Evolutionary conservation across 768 basidiomycete genomes (phyloP), one percentile per base, ranked within the genome.

Genomic region (Crepidotus variabilis): DNA sequence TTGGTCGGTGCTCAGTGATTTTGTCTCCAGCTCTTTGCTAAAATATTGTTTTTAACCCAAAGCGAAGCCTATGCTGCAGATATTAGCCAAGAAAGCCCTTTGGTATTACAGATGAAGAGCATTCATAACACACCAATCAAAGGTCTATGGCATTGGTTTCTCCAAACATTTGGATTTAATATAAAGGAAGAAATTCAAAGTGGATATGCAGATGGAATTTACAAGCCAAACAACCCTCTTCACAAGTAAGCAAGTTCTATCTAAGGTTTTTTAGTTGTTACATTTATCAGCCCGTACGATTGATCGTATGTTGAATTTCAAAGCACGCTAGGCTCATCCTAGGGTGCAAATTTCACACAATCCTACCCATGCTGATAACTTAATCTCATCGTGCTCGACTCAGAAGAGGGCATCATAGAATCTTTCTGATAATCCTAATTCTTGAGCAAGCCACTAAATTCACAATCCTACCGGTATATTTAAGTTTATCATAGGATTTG

Each of bases 81-180:
- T 1, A 47, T 69, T 20, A 65, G 65, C 45, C 23, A 24, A 0
- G 52, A 57, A 0, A 68, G 55, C 39, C 67, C 64, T 20, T 56
- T 65, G 0, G 52, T 58, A 18, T 50, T 62, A 4, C 58, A 62
- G 14, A 32, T 70, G 35, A 56, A 51, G 28, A 67, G 65, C 39
- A 55, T 62, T 5, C 61, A 65, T 28, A 69, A 69, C 50, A 70
- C 67, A 6, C 61, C 63, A 2, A 68, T 68, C 33, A 65, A 70
- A 54, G 60, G 62, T 13, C 48, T 61, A 1, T 69, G 69, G 68
- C 61, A 63, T 39, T 68, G 69, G 69, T 64, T 67, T 11, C 61
- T 53, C 7, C 36, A 65, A 13, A 61, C 48, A 6, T 57, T 48
- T 22, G 67, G 67, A 1, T 33, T 50, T 10, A 65, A 64, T 55